phyloP scores from a whole-genome alignment of 2,329 filamentous ascomycete genomes.

The Fusarium sp. region DNA sequence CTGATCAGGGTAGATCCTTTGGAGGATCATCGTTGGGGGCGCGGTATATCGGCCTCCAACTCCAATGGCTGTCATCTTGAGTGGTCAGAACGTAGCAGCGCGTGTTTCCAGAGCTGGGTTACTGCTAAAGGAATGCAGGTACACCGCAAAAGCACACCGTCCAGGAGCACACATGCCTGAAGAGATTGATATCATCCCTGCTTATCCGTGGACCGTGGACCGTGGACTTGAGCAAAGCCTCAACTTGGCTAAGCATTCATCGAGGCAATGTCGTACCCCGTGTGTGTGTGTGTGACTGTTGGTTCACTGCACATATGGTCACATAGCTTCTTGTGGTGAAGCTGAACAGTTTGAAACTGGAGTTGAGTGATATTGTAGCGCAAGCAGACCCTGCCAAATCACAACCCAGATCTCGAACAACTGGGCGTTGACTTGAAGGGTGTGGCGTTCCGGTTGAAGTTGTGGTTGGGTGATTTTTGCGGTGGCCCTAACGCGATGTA shows the following conservation, averaged over 20 bases:
- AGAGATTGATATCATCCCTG: slow-evolving; percentile 13
- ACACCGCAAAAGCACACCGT: slow-evolving; percentile 11
- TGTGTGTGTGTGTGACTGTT: neutral
- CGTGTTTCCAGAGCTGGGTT: neutral
- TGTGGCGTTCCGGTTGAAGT: slow-evolving; percentile 31
- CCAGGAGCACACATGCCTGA: slow-evolving; percentile 17
- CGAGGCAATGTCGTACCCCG: slow-evolving; percentile 3
- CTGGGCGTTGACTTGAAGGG: slow-evolving; percentile 18
- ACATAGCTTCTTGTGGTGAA: slow-evolving; percentile 9
- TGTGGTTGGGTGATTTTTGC: slow-evolving; percentile 45
- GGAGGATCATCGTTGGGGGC: slow-evolving; percentile 22
- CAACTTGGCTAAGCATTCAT: neutral
- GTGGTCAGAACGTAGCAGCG: neutral
- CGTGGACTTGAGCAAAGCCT: neutral
- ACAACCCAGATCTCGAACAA: slow-evolving; percentile 20
- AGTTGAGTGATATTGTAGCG: slow-evolving; percentile 9
- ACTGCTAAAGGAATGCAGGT: slow-evolving; percentile 9
- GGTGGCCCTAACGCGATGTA: slow-evolving; percentile 47
- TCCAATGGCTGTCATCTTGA: neutral
- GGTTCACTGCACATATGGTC: slow-evolving; percentile 1
- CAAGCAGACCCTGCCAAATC: slow-evolving; percentile 6
- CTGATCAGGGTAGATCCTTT: slow-evolving; percentile 22
- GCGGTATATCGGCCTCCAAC: neutral
- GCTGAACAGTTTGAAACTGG: slow-evolving; percentile 18
- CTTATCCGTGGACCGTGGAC: neutral